phyloP scores from a whole-genome alignment of 345 rosid species.

The Salix viminalis region DNA sequence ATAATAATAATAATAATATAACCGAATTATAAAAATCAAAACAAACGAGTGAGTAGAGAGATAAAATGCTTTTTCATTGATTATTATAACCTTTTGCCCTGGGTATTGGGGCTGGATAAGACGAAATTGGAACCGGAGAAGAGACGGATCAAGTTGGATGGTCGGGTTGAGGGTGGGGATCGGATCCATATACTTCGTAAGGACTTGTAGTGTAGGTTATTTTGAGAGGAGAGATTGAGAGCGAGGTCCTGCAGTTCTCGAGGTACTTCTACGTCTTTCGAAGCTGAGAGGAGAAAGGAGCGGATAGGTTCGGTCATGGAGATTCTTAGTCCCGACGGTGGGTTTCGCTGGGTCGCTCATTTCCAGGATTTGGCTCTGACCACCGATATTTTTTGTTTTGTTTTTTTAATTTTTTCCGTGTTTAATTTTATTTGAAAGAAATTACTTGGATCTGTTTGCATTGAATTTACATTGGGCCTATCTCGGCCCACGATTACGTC shows the following conservation, averaged over 20 bases:
- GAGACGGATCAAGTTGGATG: constrained; percentile 47
- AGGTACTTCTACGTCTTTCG: constrained; percentile 50
- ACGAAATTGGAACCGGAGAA: constrained; percentile 56
- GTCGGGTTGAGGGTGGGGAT: constrained; percentile 43
- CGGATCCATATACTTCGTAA: constrained; percentile 59
- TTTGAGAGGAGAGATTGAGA: constrained; percentile 39
- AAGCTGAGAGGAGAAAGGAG: constrained; percentile 43
- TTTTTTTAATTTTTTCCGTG: not conserved
- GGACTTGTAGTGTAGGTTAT: constrained; percentile 45
- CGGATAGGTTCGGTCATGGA: constrained; percentile 39
- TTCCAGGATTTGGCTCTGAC: not conserved
- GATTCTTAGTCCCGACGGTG: constrained; percentile 31
- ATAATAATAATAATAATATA: not conserved
- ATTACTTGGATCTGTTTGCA: too few species aligned
- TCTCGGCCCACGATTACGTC: too few species aligned
- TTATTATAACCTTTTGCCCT: constrained; percentile 59
- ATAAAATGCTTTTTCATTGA: not conserved
- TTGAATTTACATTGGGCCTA: too few species aligned
- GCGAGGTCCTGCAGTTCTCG: constrained; percentile 50
- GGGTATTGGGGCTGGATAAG: constrained; percentile 62
- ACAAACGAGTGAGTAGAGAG: not conserved
- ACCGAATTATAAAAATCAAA: not conserved
- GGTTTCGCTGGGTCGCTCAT: constrained; percentile 13
- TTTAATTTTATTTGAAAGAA: too few species aligned
- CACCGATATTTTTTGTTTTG: too few species aligned